Evolutionary conservation across 306 rosid species (phyloP).

Genomic region (cucumber (Cucumis sativus)): DNA sequence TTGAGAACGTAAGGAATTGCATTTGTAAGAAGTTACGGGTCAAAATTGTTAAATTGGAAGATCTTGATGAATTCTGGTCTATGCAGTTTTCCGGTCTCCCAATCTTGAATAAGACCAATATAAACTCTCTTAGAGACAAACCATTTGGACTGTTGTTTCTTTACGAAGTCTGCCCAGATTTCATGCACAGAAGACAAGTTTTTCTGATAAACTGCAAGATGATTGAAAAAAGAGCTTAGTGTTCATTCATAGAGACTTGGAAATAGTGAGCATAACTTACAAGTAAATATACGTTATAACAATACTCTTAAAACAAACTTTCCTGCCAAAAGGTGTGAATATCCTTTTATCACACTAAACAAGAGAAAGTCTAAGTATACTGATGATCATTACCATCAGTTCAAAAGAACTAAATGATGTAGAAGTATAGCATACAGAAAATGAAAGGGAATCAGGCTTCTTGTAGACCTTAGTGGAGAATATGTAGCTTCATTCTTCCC

Average conservation of each 20-base stretch:
- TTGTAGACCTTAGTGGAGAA: constrained; percentile 47
- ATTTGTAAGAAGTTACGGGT: no score
- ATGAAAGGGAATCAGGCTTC: neutral
- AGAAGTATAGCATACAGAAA: neutral
- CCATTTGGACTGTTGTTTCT: constrained; percentile 31
- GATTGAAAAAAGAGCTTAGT: constrained; percentile 20
- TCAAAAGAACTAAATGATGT: neutral
- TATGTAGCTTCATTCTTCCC: constrained; percentile 76
- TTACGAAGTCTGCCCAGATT: constrained; percentile 57
- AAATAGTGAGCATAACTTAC: neutral
- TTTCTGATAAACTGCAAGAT: constrained; percentile 79
- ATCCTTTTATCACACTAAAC: neutral
- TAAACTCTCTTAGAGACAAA: constrained; percentile 33
- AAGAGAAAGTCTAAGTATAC: neutral
- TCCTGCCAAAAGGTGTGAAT: neutral
- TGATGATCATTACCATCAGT: neutral
- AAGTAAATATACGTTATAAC: neutral
- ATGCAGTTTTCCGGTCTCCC: constrained; percentile 34
- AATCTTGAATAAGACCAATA: constrained; percentile 43
- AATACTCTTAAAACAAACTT: neutral
- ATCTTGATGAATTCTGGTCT: neutral
- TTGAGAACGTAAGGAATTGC: no score
- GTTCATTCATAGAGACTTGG: no score
- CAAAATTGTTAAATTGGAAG: no score
- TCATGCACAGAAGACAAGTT: constrained; percentile 51